These are phyloP conservation scores for Bruguiera parviflora DNA, from an alignment of 345 rosid species.

Conservation along the genomic window DNA sequence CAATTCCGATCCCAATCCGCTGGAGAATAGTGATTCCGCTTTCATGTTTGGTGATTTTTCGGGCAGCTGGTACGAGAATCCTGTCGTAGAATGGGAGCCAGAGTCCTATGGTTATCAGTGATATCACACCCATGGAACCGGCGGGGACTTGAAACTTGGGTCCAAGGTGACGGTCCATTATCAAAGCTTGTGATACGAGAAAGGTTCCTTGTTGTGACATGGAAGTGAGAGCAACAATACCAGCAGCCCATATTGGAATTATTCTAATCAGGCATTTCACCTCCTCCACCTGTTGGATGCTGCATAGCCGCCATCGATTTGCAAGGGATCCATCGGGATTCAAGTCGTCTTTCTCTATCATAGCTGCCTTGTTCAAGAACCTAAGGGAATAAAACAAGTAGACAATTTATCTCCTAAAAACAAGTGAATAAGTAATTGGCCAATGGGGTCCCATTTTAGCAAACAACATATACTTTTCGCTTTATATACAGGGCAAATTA, in stretches of 20 bases:
- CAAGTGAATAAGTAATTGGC: too few relatives aligned
- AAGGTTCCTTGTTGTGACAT: conserved; percentile 25
- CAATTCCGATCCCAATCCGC: conserved; percentile 26
- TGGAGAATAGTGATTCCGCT: conserved; percentile 29
- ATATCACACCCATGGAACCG: conserved; percentile 5
- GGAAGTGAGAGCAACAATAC: conserved; percentile 17
- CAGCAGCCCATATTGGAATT: conserved; percentile 19
- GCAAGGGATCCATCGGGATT: conserved; percentile 35
- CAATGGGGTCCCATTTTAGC: too few relatives aligned
- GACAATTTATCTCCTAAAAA: background rate
- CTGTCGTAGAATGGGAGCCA: conserved; percentile 31
- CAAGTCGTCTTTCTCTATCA: conserved; percentile 47
- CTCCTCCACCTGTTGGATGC: conserved; percentile 27
- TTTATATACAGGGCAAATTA: too few relatives aligned
- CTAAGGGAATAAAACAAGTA: conserved; percentile 21
- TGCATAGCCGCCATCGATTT: conserved; percentile 22
- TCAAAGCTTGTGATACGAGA: conserved; percentile 19
- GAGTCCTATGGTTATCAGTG: conserved; percentile 20
- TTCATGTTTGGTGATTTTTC: conserved; percentile 18
- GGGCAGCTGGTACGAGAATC: conserved; percentile 15
- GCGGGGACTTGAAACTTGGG: conserved; percentile 24
- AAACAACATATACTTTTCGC: too few relatives aligned
- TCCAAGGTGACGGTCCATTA: conserved; percentile 25
- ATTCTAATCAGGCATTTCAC: conserved; percentile 21
- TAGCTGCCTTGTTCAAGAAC: conserved; percentile 63